Base-by-base conservation (phyloP, 2,329 filamentous ascomycete genomes). In the Pseudogymnoascus verrucosus region DNA sequence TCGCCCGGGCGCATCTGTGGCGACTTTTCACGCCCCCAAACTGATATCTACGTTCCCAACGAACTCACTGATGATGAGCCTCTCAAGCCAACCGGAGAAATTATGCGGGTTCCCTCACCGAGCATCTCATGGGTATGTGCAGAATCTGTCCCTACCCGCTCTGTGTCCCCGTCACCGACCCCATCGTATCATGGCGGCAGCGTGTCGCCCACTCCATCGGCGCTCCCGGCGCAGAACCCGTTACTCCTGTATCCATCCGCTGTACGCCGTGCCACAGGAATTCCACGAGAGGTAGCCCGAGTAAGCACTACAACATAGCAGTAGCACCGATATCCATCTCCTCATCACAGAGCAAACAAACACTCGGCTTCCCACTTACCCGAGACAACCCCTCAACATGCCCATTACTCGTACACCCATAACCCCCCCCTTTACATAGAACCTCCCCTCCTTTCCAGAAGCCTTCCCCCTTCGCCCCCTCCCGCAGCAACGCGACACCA, bases 81-180 rank as follows among this genome's bases (percentile, higher is more conserved):
- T 54, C 23, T 28, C 23, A 54, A 54, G 16, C 23, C 23, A 54
- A 16, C 26, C 26, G 28, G 28, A 19, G 23, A 34, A 34, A 31
- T 57, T 3, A 34, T 57, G 16, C 28, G 51, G 26, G 16, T 57
- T 34, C n/a, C 51, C 51, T 57, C 51, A 57, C 51, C n/a, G 51
- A 34, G 51, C 51, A 31, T 7, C 16, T 10, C n/a, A 57, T 7
- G 26, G 51, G 26, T 34, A 57, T 1, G 51, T 34, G 28, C 51
- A 57, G 51, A 34, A 57, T 34, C 51, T 57, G 51, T 8, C n/a
- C 28, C 28, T 57, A 57, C 51, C 51, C 51, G 51, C n/a, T 3
- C 51, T 57, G 51, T 57, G 51, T 57, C n/a, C n/a, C 51, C 51
- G 28, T 57, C 51, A 34, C 51, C 51, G 51, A 57, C 26, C 23